Percentiles rank a stretch among this genome's conserved stretches.
These are phyloP conservation scores for Plantago elongata DNA, from an alignment of 257 asterid species.

Conservation along the genomic window DNA sequence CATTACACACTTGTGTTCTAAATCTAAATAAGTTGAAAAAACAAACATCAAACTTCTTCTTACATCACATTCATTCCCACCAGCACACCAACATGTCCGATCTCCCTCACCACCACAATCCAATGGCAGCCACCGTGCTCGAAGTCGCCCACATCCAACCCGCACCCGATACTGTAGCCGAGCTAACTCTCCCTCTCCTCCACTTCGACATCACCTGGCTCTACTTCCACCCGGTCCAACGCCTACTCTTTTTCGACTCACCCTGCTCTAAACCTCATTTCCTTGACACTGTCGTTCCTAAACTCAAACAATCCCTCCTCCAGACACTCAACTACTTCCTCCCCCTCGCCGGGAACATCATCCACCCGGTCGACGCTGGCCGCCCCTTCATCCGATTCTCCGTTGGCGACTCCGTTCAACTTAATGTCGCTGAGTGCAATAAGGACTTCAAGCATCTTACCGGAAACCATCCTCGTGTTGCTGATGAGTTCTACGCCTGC, in stretches of 20 bases:
- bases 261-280: conserved; percentile 31
- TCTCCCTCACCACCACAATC: conserved; percentile 6
- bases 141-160: conserved; percentile 43
- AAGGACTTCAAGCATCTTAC: conserved; percentile 33
- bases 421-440: conserved; percentile 33
- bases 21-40: too few species aligned
- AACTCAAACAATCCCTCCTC: conserved; percentile 27
- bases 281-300: conserved; percentile 22
- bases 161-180: conserved; percentile 25
- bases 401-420: conserved; percentile 34
- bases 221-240: conserved; percentile 37
- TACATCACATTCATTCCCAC: background rate
- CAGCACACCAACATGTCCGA: too few species aligned
- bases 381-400: conserved; percentile 30
- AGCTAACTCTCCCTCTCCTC: conserved; percentile 41
- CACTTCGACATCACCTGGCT: conserved; percentile 41
- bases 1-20: too few species aligned
- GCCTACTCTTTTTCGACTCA: conserved; percentile 40
- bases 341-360: conserved; percentile 42
- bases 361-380: conserved; percentile 28
- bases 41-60: too few species aligned
- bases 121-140: conserved; percentile 31
- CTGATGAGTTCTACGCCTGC: conserved; percentile 38
- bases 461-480: conserved; percentile 28
- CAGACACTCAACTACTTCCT: conserved; percentile 32